phyloP scores from a whole-genome alignment of 768 basidiomycete species.

The Rhodotorula babjevae region DNA sequence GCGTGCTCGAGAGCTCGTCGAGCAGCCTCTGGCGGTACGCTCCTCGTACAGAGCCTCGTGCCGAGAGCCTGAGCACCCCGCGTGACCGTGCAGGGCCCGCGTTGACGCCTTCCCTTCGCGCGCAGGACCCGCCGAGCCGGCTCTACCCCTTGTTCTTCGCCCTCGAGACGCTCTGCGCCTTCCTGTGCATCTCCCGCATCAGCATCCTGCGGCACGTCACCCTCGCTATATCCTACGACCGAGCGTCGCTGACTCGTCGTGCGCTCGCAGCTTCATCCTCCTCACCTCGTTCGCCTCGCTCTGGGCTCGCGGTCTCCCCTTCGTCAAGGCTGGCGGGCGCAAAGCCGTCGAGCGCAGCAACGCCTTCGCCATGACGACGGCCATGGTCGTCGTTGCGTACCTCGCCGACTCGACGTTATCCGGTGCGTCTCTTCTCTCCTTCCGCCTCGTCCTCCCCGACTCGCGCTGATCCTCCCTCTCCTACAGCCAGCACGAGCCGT shows the following conservation, averaged over 20 bases:
- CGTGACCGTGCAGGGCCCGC: too few relatives aligned
- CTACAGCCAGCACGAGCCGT: not conserved
- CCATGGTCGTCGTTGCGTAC: conserved; percentile 10
- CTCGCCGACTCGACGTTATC: conserved; percentile 12
- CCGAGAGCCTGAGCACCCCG: too few relatives aligned
- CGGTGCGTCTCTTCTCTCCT: not conserved
- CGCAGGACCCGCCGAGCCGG: conserved; percentile 17
- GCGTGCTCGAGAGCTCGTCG: too few relatives aligned
- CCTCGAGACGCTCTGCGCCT: conserved; percentile 20
- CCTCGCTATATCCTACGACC: rapidly evolving
- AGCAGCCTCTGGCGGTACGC: too few relatives aligned
- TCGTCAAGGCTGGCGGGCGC: conserved; percentile 18
- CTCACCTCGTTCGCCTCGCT: conserved; percentile 36
- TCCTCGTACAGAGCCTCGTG: too few relatives aligned
- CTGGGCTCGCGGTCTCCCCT: conserved; percentile 35
- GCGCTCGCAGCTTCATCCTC: conserved; percentile 31
- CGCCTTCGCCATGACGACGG: conserved; percentile 28
- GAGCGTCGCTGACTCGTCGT: not conserved
- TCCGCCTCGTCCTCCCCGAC: not conserved
- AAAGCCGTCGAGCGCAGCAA: conserved; percentile 31
- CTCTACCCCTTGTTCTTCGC: conserved; percentile 18
- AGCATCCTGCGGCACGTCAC: conserved; percentile 11
- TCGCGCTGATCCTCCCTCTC: not conserved
- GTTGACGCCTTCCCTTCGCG: too few relatives aligned
- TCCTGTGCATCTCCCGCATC: conserved; percentile 17